These are phyloP conservation scores for Backusella tarrabulga DNA, from an alignment of 192 early-diverging fungal species.

Conservation along the genomic window DNA sequence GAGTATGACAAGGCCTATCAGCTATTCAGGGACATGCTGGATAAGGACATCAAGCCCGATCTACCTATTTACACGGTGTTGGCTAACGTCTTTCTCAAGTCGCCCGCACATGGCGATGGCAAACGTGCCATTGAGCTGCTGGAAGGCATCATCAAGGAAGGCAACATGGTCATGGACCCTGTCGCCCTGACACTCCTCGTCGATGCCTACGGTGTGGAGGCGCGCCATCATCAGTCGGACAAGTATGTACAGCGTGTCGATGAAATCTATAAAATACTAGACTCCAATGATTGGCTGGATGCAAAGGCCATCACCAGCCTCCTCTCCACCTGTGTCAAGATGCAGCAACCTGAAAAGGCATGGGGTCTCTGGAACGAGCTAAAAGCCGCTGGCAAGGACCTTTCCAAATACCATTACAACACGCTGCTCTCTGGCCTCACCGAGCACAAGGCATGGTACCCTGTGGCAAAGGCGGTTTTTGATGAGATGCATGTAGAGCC, in stretches of 20 bases:
- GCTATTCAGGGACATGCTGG: constrained; percentile 16
- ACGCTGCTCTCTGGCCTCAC: background rate
- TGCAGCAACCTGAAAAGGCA: constrained; percentile 10
- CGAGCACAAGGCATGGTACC: constrained; percentile 10
- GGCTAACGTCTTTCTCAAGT: constrained; percentile 16
- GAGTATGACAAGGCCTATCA: constrained; percentile 20
- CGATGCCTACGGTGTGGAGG: constrained; percentile 17
- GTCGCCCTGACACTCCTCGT: background rate
- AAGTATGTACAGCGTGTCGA: background rate
- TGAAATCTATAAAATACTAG: background rate
- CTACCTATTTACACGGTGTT: constrained; percentile 22
- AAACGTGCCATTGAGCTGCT: constrained; percentile 1
- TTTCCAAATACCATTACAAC: constrained; percentile 20
- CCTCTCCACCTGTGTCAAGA: background rate
- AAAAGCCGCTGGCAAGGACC: background rate
- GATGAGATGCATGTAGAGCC: constrained; percentile 7
- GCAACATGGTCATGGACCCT: background rate
- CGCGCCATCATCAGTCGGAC: background rate
- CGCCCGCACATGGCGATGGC: background rate
- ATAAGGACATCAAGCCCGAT: constrained; percentile 15
- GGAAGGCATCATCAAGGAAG: background rate
- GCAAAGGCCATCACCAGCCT: background rate
- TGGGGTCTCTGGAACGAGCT: constrained; percentile 17
- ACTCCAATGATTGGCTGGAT: background rate
- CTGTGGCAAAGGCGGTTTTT: constrained; percentile 11